Conservation (phyloP, 176 grass and related monocot genomes). For the Saccharum officinarum region DNA sequence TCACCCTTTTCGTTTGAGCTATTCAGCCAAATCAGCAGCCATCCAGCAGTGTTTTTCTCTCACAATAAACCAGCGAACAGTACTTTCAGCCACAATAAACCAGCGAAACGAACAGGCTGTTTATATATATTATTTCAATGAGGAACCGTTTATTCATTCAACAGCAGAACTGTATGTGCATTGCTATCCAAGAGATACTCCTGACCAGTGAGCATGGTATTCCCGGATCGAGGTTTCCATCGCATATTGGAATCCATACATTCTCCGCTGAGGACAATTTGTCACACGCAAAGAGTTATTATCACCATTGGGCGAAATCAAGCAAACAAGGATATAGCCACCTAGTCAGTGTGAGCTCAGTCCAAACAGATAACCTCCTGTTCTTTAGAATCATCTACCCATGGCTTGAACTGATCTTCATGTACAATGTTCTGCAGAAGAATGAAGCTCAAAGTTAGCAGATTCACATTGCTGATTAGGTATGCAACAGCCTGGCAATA, state of each 20-base stretch:
- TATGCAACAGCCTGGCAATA: background rate
- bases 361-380: conserved; percentile 31
- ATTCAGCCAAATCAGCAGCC: too few species aligned
- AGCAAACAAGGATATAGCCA: conserved; percentile 2
- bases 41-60: too few species aligned
- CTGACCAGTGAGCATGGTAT: conserved; percentile 3
- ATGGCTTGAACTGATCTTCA: conserved; percentile 62
- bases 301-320: background rate
- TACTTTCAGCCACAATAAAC: too few species aligned
- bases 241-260: background rate
- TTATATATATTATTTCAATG: background rate
- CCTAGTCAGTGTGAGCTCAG: background rate
- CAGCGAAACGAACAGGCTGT: too few species aligned
- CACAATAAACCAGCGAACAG: too few species aligned
- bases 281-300: background rate
- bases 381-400: conserved; percentile 44
- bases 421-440: conserved; percentile 55
- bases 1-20: too few species aligned
- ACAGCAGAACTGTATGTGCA: background rate
- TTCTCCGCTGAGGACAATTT: background rate
- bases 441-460: conserved; percentile 21
- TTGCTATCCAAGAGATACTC: background rate
- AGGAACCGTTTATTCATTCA: background rate
- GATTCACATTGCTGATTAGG: background rate
- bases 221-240: background rate